Evolutionary conservation across 148 eudicot species (phyloP), one percentile per base, ranked within the genome.

Genomic region (Diospyros kaki): DNA sequence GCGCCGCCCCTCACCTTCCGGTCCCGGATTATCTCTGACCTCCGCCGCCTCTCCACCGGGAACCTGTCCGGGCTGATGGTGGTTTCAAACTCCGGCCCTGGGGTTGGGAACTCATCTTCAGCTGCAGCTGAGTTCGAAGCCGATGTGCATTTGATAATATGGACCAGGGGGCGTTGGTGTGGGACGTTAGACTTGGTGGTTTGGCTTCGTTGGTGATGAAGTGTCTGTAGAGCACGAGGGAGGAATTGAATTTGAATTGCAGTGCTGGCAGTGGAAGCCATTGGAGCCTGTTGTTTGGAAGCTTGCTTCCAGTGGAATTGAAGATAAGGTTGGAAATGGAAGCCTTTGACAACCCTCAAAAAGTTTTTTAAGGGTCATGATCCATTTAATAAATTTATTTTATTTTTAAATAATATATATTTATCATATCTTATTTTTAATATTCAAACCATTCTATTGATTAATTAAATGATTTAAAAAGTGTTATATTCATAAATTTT

Each of bases 1-100:
- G 91, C 79, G 15, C 89, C 87, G 0, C 60, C 40, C 62, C 79
- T 72, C 12, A 85, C 18, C 43, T 81, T 84, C 7, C 96, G 72
- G 73, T 90, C 89, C 0, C 96, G 88, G 38, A 86, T 54, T 17
- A 91, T 94, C n/a, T 87, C 94, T 1, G 98, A 89, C 11, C 63
- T 82, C 48, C 93, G 71, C 6, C 98, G 82, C 64, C 86, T 89
- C 51, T 91, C 94, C 8, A 91, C 82, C 0, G 98, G 97, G 72
- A 93, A 91, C 4, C 72, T 80, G 15, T 89, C 94, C 0, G 93
- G 71, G 70, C 80, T 81, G 41, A 70, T 90, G 39, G 93, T 90
- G 75, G 90, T 80, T 65, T 68, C 68, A 3, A 80, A 66, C 15
- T 55, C 62, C 43, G 89, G 78, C n/a, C 45, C 48, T 5, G 83